Evolutionary conservation across 768 basidiomycete genomes (phyloP).

Genomic region (Boletus rubropictus): DNA sequence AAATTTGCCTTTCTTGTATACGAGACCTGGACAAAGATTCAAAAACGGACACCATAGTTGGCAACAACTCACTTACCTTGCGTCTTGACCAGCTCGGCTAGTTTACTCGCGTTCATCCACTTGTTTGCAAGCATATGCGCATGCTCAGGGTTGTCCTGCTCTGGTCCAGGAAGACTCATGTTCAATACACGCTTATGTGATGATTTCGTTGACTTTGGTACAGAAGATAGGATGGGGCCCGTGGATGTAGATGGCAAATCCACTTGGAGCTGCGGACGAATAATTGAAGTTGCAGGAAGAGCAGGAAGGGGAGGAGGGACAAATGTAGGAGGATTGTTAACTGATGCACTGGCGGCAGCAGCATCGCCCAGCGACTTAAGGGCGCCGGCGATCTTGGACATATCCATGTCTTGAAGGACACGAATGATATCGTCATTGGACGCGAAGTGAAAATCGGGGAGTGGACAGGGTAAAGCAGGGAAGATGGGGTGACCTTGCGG

Average conservation of each 20-base stretch:
- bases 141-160: slow-evolving; percentile 48
- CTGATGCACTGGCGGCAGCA: slow-evolving; percentile 38
- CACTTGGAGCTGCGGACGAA: slow-evolving; percentile 34
- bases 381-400: slow-evolving; percentile 59
- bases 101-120: slow-evolving; percentile 67
- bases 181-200: slow-evolving; percentile 38
- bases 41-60: background rate
- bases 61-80: slow-evolving; percentile 44
- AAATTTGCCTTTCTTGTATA: slow-evolving; percentile 86
- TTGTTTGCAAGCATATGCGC: slow-evolving; percentile 68
- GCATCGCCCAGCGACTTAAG: slow-evolving; percentile 62
- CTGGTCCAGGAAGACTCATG: slow-evolving; percentile 38
- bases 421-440: slow-evolving; percentile 73
- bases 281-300: slow-evolving; percentile 23
- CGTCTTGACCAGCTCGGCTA: slow-evolving; percentile 60
- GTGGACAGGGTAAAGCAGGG: slow-evolving; percentile 14
- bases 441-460: slow-evolving; percentile 38
- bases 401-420: slow-evolving; percentile 65
- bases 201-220: slow-evolving; percentile 32
- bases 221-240: slow-evolving; percentile 37
- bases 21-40: slow-evolving; percentile 47
- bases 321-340: slow-evolving; percentile 16
- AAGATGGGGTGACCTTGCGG: slow-evolving; percentile 28
- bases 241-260: slow-evolving; percentile 39
- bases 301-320: slow-evolving; percentile 18